Evolutionary conservation across 805 yeast species (phyloP), one percentile per base, ranked within the genome.

Genomic region (Lipomyces oligophaga): DNA sequence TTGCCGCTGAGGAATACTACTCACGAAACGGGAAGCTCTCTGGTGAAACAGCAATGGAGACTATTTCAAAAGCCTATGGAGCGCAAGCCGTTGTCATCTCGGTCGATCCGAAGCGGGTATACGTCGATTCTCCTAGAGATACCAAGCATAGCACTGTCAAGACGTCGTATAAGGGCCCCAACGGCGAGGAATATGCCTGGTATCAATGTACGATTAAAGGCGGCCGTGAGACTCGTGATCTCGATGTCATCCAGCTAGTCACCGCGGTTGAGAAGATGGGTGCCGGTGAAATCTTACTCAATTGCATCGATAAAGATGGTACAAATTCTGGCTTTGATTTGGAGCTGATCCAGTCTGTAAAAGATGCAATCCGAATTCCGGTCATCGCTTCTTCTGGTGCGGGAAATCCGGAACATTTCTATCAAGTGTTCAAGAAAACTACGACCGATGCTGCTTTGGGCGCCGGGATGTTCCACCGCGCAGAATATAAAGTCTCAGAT

Each of bases 371-470:
- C 4, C 69, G 71, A 0, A 83, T 94, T 38, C 99, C 99, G 0
- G 97, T 93, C 2, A 93, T 93, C 65, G 97, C 98, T 0, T 88
- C 97, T 5, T 83, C 94, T 52, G 99, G 99, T 45, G 99, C 99
- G 4, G 99, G 99, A 41, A 78, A 71, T 19, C 98, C 99, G 1
- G 76, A 72, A 40, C 97, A 93, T 68, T 93, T 93, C 64, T 79
- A 78, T 54, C 87, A 93, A 55, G 99, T 86, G 2, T 93, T 93
- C 62, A 73, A 71, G 37, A 72, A 81, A 36, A 88, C 97, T 13
- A 73, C 76, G 4, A 83, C 93, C 1, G 98, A 93, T 68, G 99
- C 99, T 34, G 97, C 98, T 15, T 74, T 93, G 33, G 99, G 98
- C 31, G 99, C 99, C 3, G 99, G 99, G 35, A 83, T 93, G 82